Base-by-base conservation (phyloP, 441 rosid species). In the Mallotus repandus region DNA sequence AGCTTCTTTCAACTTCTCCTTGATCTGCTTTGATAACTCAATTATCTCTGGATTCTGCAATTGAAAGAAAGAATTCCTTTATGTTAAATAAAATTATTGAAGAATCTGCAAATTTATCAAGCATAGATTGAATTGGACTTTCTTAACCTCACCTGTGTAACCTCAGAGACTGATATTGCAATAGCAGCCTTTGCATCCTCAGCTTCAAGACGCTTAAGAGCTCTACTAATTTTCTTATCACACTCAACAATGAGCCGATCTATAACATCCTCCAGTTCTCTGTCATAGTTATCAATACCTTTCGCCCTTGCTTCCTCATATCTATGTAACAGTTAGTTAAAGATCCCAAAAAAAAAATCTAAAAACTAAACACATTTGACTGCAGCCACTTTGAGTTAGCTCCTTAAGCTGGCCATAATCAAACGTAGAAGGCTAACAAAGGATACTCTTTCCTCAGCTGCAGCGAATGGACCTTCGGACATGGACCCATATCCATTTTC, bases 401-500 rank as follows among this genome's bases (percentile, higher is more conserved):
- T 55, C 18, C 9, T 56, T 22, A 55, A 56, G 7, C 63, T 35
- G 62, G 19, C 35, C 7, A 11, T 32, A 16, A 32, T 9, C 32
- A 11, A 11, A 71, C 5, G 46, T 1, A 53, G 12, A 18, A 53
- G 19, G 4, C 15, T 43, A 56, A 48, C 0, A 56, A 85, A 86
- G 91, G 96, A 89, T 95, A 91, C 97, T 93, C 99, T 88, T 90
- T 93, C 78, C 99, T 84, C 76, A 96, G 89, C 83, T 89, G 97
- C 81, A 91, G 82, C 38, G 98, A 96, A 83, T 96, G 99, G 72
- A 93, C 97, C 83, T 96, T 96, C 38, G 99, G 96, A 81, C 99
- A 96, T 4, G 99, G 98, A 60, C 99, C 99, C 99, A 93, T 93
- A 77, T 96, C 99, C 99, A 96, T 96, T 90, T 96, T 96, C 96